Percentiles rank a stretch among this genome's conserved stretches.
These are phyloP conservation scores for Dactylonectria estremocensis DNA, from an alignment of 2,329 filamentous ascomycete genomes.

Conservation along the genomic window DNA sequence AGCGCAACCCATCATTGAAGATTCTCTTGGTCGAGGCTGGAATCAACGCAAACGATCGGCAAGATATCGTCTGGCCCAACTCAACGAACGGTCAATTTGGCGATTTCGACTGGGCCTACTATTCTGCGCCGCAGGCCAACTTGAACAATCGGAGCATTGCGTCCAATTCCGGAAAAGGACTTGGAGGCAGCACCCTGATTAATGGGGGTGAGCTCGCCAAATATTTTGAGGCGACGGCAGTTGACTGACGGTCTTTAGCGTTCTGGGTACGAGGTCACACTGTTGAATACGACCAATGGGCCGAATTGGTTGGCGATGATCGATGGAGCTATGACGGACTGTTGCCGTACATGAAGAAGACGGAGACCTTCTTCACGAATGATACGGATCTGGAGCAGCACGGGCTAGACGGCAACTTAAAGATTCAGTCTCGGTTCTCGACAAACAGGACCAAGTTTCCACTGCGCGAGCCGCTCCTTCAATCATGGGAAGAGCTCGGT, in stretches of 20 bases:
- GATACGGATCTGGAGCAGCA: conserved; percentile 53
- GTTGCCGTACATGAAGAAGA: conserved; percentile 23
- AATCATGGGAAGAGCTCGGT: conserved; percentile 58
- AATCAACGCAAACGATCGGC: conserved; percentile 46
- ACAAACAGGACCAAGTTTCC: conserved; percentile 54
- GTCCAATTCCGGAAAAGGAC: conserved; percentile 53
- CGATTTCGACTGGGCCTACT: conserved; percentile 53
- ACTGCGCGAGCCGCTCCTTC: conserved; percentile 52
- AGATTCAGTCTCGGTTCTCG: conserved; percentile 49
- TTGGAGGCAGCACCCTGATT: conserved; percentile 55
- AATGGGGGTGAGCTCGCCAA: conserved; percentile 8
- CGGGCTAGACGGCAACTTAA: conserved; percentile 55
- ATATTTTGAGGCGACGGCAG: not conserved
- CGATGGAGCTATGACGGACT: conserved; percentile 62
- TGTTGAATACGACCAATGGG: conserved; percentile 63
- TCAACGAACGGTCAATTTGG: conserved; percentile 48
- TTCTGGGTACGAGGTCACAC: conserved; percentile 60
- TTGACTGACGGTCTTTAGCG: not conserved
- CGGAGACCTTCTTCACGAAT: conserved; percentile 50
- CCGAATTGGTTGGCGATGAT: conserved; percentile 50
- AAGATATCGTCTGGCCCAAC: conserved; percentile 47
- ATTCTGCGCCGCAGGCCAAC: conserved; percentile 48
- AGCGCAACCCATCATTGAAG: conserved; percentile 43
- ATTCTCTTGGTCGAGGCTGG: conserved; percentile 59
- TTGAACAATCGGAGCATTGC: conserved; percentile 44